Conservation (phyloP, 179 eudicot species). For the Kewa caespitosa region DNA sequence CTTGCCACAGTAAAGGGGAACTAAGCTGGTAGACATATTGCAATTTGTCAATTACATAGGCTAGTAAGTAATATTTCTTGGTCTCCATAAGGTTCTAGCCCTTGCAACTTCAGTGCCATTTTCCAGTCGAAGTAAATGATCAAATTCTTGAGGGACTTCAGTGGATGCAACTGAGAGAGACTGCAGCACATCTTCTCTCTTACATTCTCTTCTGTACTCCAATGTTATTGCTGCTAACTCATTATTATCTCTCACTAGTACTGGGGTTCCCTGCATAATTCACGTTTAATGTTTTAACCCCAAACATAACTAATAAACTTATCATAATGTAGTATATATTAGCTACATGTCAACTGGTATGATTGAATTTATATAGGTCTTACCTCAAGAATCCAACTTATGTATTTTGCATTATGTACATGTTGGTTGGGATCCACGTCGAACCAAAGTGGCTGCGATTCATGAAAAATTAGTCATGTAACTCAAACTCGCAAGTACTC, state of each 20-base stretch:
- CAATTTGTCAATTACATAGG: not conserved
- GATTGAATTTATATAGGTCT: not conserved
- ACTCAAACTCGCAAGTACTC: not conserved
- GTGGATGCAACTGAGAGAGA: conserved; percentile 32
- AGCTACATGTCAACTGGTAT: not conserved
- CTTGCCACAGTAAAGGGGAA: not conserved
- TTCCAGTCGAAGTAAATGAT: conserved; percentile 36
- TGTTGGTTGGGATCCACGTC: conserved; percentile 43
- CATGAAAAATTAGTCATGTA: not conserved
- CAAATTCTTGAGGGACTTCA: conserved; percentile 25
- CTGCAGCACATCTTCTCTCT: conserved; percentile 35
- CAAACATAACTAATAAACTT: no score
- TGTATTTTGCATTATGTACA: conserved; percentile 38
- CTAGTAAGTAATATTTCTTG: not conserved
- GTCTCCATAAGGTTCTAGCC: conserved; percentile 37
- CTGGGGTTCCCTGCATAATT: conserved; percentile 35
- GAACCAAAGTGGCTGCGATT: conserved; percentile 38
- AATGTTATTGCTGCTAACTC: conserved; percentile 28
- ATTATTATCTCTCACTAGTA: conserved; percentile 24
- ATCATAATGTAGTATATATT: no score
- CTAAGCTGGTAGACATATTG: not conserved
- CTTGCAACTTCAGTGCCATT: conserved; percentile 39
- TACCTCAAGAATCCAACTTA: conserved; percentile 47
- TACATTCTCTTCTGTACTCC: conserved; percentile 42
- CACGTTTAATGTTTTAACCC: not conserved